Percentiles rank a stretch among this genome's conserved stretches.
Conservation (phyloP, 2,329 filamentous ascomycete genomes). For the Berkeleyomyces rouxiae region DNA sequence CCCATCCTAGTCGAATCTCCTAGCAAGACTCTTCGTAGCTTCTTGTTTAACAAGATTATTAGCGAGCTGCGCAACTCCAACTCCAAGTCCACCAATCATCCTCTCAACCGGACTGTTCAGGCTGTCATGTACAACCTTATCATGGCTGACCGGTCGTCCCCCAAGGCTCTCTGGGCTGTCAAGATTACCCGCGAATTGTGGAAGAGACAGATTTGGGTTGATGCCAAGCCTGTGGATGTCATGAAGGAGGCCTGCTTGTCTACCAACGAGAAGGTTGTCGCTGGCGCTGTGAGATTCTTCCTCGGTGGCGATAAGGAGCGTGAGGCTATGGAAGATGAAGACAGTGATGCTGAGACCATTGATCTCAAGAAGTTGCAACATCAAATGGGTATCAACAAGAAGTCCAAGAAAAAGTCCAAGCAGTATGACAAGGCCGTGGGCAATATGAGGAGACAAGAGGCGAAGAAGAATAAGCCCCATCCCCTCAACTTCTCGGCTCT, state of each 20-base stretch:
- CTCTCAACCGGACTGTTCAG: slow-evolving; percentile 82
- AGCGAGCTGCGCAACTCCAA: slow-evolving; percentile 82
- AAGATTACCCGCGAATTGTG: slow-evolving; percentile 91
- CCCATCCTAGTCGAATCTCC: slow-evolving; percentile 83
- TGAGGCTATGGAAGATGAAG: slow-evolving; percentile 81
- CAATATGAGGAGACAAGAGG: slow-evolving; percentile 68
- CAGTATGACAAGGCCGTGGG: slow-evolving; percentile 64
- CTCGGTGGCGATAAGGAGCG: slow-evolving; percentile 89
- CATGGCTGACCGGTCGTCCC: slow-evolving; percentile 65
- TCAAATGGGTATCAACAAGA: slow-evolving; percentile 86
- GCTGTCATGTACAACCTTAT: slow-evolving; percentile 85
- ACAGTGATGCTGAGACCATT: slow-evolving; percentile 60
- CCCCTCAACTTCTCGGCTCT: slow-evolving; percentile 91
- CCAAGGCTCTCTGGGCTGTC: slow-evolving; percentile 86
- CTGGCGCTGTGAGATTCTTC: slow-evolving; percentile 83
- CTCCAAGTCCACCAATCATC: slow-evolving; percentile 75
- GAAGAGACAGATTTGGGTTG: slow-evolving; percentile 92
- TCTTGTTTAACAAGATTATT: slow-evolving; percentile 79
- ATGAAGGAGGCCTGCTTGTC: slow-evolving; percentile 89
- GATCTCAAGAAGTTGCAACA: slow-evolving; percentile 74
- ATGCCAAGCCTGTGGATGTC: slow-evolving; percentile 86
- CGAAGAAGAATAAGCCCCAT: slow-evolving; percentile 75
- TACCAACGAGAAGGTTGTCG: slow-evolving; percentile 83
- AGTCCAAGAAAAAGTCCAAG: slow-evolving; percentile 73
- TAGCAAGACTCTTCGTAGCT: slow-evolving; percentile 69